Evolutionary conservation across 352 stramenopile genomes (phyloP), one percentile per base, ranked within the genome.

Genomic region (Sclerospora graminicola): DNA sequence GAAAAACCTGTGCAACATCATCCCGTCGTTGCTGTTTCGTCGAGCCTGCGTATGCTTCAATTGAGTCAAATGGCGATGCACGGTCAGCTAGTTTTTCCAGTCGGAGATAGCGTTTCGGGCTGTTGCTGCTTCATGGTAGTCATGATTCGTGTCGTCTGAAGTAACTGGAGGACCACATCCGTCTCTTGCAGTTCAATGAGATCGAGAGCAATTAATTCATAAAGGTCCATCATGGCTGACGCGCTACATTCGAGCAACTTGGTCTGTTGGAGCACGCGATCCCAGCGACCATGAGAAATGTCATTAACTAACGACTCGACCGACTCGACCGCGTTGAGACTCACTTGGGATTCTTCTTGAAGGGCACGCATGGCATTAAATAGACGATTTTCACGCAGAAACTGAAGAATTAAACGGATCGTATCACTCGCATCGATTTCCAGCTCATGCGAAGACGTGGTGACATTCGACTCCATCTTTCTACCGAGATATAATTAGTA

Each of bases 321-420:
- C 39, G 79, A 93, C 46, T 95, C 84, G 27, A 97, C 86, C 7
- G 78, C 70, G 42, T 93, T 89, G 18, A 95, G 67, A 39, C 76
- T 73, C 40, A 96, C 74, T 49, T 90, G 79, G 7, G 82, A 65
- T 63, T 97, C 86, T 15, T 90, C 65, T 54, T 96, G 84, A 33
- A 97, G 63, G 41, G 80, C 60, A 15, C 72, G 63, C 67, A 97
- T 78, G 7, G 84, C 67, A 18, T 63, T 38, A 32, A 86, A 86
- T 7, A 97, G 64, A 8, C 78, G 69, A 54, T 96, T 91, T 62
- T 97, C 89, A 42, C 89, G 75, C 27, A 95, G 71, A 44, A 95
- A 97, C 66, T 96, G 84, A 51, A 96, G 75, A 42, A 97, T 87
- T 19, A 97, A 63, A 18, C 84, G 80, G 41, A 96, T 69, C 36